Evolutionary conservation across 208 protist species (phyloP).

Genomic region (Wallacemonas rigidus): DNA sequence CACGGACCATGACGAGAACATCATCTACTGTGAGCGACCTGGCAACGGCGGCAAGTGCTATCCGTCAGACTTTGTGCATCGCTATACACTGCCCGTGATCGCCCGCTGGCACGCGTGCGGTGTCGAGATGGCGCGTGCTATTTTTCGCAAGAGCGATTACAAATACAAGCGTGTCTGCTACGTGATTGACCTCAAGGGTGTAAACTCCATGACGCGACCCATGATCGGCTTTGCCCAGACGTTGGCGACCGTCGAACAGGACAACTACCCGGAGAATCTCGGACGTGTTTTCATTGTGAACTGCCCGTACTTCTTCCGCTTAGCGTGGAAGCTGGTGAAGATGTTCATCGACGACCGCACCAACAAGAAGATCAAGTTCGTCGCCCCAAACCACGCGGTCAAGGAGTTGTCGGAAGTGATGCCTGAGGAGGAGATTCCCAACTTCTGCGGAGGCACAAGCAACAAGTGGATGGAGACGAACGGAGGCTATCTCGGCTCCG

Average conservation of each 20-base stretch:
- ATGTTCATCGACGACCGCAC: slow-evolving; percentile 84
- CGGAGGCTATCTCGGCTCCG: slow-evolving; percentile 52
- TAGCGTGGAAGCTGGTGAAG: slow-evolving; percentile 78
- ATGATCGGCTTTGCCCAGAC: slow-evolving; percentile 86
- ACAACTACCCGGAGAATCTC: slow-evolving; percentile 89
- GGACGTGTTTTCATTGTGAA: slow-evolving; percentile 81
- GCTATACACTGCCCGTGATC: slow-evolving; percentile 62
- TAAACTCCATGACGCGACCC: slow-evolving; percentile 61
- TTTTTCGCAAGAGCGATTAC: slow-evolving; percentile 57
- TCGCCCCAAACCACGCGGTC: slow-evolving; percentile 44
- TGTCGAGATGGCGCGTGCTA: slow-evolving; percentile 67
- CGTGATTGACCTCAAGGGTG: slow-evolving; percentile 68
- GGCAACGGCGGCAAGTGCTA: slow-evolving; percentile 66
- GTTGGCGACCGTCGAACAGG: slow-evolving; percentile 71
- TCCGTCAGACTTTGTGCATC: slow-evolving; percentile 60
- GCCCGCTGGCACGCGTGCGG: slow-evolving; percentile 66
- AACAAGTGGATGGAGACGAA: slow-evolving; percentile 69
- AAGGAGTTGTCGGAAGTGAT: slow-evolving; percentile 62
- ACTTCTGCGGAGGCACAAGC: slow-evolving; percentile 75
- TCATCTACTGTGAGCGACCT: slow-evolving; percentile 86
- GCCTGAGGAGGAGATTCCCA: slow-evolving; percentile 68
- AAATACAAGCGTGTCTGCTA: slow-evolving; percentile 71
- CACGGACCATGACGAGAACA: slow-evolving; percentile 70
- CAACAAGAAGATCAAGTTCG: slow-evolving; percentile 79
- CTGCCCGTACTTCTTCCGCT: slow-evolving; percentile 70